Conservation (phyloP, 495 filamentous ascomycete species). For the Trichoderma orchidacearum region DNA sequence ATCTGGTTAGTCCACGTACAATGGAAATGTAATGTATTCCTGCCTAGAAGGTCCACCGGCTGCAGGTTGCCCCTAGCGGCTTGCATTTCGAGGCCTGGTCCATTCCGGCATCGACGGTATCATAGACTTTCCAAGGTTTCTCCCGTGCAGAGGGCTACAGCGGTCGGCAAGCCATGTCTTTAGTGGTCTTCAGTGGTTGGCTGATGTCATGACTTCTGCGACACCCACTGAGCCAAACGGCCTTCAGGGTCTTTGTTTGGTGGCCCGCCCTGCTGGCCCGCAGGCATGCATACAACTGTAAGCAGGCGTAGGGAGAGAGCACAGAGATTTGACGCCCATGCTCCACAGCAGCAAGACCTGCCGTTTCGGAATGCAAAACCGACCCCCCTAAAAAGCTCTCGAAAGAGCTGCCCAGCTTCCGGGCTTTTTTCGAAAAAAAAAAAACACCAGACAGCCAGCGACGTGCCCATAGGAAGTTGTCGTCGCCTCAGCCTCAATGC, state of each 20-base stretch:
- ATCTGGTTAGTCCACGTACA: not conserved
- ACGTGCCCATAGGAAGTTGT: not conserved
- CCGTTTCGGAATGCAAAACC: not conserved
- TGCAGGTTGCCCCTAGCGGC: not conserved
- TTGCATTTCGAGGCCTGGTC: too few relatives aligned
- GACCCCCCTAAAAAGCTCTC: too few relatives aligned
- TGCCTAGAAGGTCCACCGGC: not conserved
- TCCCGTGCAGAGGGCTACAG: too few relatives aligned
- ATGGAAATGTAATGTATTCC: not conserved
- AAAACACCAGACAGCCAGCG: not conserved
- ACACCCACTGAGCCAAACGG: not conserved
- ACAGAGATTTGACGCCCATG: too few relatives aligned
- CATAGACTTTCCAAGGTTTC: too few relatives aligned
- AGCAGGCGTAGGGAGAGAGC: not conserved
- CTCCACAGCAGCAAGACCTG: not conserved
- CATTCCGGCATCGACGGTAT: too few relatives aligned
- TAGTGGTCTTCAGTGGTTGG: too few relatives aligned
- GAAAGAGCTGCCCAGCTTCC: too few relatives aligned
- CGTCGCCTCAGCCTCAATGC: not conserved
- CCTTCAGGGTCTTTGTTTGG: not conserved
- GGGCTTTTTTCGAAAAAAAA: not conserved
- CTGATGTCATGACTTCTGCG: not conserved
- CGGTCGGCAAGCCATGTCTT: too few relatives aligned
- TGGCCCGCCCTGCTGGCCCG: not conserved
- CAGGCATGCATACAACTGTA: not conserved